Evolutionary conservation across 306 rosid species (phyloP).

Genomic region (Cucumis hystrix): DNA sequence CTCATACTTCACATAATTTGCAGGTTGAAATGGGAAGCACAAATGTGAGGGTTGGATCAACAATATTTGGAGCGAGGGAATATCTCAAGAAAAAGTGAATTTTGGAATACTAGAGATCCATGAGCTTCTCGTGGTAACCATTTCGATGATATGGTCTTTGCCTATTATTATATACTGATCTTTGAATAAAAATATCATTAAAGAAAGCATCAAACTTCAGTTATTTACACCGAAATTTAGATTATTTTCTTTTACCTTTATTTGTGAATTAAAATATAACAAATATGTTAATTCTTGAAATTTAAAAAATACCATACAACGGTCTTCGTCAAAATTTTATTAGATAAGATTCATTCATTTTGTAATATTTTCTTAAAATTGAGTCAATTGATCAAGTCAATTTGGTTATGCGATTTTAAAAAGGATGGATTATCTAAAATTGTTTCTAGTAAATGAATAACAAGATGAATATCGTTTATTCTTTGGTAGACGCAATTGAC

Average conservation of each 20-base stretch:
- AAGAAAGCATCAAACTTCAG: neutral
- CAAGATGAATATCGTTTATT: neutral
- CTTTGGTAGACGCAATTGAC: neutral
- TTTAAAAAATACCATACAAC: neutral
- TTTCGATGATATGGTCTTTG: neutral
- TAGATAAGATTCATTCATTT: neutral
- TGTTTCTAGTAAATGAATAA: neutral
- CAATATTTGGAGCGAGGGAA: constrained; percentile 84
- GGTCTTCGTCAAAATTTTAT: neutral
- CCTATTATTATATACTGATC: neutral
- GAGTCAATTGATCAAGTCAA: neutral
- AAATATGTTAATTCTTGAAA: neutral
- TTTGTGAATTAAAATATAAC: neutral
- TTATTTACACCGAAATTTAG: neutral
- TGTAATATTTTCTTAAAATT: neutral
- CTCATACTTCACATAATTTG: constrained; percentile 12
- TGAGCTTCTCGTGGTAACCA: neutral
- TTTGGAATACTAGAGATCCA: neutral
- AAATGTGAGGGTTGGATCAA: constrained; percentile 79
- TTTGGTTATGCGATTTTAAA: neutral
- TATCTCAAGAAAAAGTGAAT: constrained; percentile 40
- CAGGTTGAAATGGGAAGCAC: constrained; percentile 96
- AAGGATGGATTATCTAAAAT: no score
- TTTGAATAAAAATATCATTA: neutral
- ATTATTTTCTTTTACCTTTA: neutral